phyloP scores from a whole-genome alignment of 2,329 filamentous ascomycete genomes.

The Hypoxylon sp. region DNA sequence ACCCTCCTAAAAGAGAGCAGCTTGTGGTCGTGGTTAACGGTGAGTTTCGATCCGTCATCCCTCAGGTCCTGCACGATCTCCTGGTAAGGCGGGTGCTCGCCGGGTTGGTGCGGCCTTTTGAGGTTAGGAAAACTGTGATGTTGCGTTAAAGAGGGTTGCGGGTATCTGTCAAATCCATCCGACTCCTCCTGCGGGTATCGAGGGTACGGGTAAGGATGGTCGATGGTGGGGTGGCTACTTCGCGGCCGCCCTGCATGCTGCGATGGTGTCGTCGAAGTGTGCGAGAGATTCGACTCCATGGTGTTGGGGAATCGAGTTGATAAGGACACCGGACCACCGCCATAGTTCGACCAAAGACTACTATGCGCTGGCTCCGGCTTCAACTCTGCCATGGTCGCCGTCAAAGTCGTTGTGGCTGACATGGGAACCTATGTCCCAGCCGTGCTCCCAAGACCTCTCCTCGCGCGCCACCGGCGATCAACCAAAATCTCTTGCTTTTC shows the following conservation, averaged over 20 bases:
- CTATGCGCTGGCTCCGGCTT: constrained; percentile 71
- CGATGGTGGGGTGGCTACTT: constrained; percentile 65
- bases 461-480: constrained; percentile 43
- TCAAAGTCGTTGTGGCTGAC: constrained; percentile 73
- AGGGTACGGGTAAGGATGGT: constrained; percentile 68
- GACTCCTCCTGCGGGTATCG: constrained; percentile 70
- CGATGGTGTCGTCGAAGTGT: constrained; percentile 62
- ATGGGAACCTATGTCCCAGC: constrained; percentile 67
- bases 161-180: constrained; percentile 68
- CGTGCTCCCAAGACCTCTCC: constrained; percentile 44
- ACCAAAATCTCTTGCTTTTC: constrained; percentile 25
- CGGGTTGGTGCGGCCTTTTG: constrained; percentile 71
- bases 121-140: constrained; percentile 69
- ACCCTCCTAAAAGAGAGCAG: constrained; percentile 70
- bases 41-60: constrained; percentile 70
- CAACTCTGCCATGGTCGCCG: constrained; percentile 74
- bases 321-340: constrained; percentile 67
- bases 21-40: constrained; percentile 73
- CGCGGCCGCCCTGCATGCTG: constrained; percentile 65
- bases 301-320: constrained; percentile 65
- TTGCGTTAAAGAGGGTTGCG: constrained; percentile 63
- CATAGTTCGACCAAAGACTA: constrained; percentile 71
- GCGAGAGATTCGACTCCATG: constrained; percentile 65
- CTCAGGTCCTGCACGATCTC: constrained; percentile 74
- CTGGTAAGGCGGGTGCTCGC: constrained; percentile 69